Base-by-base conservation (phyloP, 2,329 filamentous ascomycete genomes). In the Botrytis tulipae region DNA sequence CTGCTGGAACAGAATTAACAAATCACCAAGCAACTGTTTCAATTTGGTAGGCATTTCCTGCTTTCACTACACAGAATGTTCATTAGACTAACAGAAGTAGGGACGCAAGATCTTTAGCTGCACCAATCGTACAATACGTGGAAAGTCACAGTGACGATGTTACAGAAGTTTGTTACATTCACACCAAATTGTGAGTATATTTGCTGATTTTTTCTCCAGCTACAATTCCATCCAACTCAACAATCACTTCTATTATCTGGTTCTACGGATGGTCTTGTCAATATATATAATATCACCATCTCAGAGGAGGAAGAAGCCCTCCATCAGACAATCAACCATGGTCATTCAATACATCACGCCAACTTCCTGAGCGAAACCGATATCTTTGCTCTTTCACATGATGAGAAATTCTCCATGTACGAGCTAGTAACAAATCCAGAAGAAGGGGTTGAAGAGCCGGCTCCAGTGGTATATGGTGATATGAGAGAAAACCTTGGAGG, bases 231-330 rank as follows among this genome's bases (percentile, higher is more conserved):
- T 81, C 90, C 90, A 0, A 83, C 82, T 4, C 84, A 87, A 67
- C 85, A 88, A 0, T 85, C 87, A 62, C 84, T 92, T 25, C 86
- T 95, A 9, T 85, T 95, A 18, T 93, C 92, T 1, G 92, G 92
- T 61, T 93, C 92, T 54, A 95, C 92, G 22, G 93, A 96, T 82
- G 92, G 92, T 10, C 87, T 95, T 1, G 87, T 95, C 78, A 94
- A 92, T 79, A 84, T 95, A 63, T 93, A 92, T 82, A 91, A 96
- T 83, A 91, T 89, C 29, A 86, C 86, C 66, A 86, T 93, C 73
- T 82, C 85, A 29, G 91, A 93, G 77, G 93, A 95, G 82, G 93
- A 95, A 79, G 93, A 95, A 65, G 90, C 93, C 1, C 84, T 94
- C 32, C 85, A 92, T 74, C 92, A 94, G 82, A 92, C 93, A 20